A percentile compares a stretch with the other conserved stretches of the same genome.
These are phyloP conservation scores for Abelmoschus esculentus DNA, from an alignment of 345 rosid species.

Conservation along the genomic window DNA sequence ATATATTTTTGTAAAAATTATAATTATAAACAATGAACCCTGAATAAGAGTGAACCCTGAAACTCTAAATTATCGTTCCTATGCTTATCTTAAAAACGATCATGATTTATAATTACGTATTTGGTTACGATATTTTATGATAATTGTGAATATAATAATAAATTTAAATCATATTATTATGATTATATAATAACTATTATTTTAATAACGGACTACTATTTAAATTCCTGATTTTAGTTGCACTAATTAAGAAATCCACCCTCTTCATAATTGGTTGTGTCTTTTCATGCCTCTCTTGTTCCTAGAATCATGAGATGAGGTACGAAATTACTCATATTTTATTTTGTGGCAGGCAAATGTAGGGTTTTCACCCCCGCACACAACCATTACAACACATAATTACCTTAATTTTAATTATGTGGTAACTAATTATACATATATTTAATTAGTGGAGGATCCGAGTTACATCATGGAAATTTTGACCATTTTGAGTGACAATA, in stretches of 20 bases:
- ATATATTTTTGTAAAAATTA: no score
- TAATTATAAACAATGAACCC: no score
- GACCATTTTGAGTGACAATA: not conserved
- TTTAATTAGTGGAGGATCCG: conserved; percentile 25
- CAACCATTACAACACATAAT: conserved; percentile 8
- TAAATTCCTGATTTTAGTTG: not conserved
- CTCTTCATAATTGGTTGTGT: conserved; percentile 23
- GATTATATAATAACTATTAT: no score
- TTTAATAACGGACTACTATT: no score
- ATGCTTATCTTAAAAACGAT: no score
- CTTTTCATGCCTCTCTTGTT: conserved; percentile 34
- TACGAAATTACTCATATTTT: not conserved
- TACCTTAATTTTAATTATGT: conserved; percentile 14
- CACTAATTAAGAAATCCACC: conserved; percentile 13
- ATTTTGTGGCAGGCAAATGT: conserved; percentile 49
- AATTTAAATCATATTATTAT: no score
- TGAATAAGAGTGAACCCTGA: no score
- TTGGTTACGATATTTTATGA: rapidly evolving
- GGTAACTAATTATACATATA: conserved; percentile 11
- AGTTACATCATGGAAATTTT: conserved; percentile 16
- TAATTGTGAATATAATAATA: no score
- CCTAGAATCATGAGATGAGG: conserved; percentile 25
- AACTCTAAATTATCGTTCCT: no score
- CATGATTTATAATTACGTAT: no score
- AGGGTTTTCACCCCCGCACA: conserved; percentile 29